Conservation (phyloP, 805 yeast genomes). For the Nakazawaea ishiwadae region DNA sequence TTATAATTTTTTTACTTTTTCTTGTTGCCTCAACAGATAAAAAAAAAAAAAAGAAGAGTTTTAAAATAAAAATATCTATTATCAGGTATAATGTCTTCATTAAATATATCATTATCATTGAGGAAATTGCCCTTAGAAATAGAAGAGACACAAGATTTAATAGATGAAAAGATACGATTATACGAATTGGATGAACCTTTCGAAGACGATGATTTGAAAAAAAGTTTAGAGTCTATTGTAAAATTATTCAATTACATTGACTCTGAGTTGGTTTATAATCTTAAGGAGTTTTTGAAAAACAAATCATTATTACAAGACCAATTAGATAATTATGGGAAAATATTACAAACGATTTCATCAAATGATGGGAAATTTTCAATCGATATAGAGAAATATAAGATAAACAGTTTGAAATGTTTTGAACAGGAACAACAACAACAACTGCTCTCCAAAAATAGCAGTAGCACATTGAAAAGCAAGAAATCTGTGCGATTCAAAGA, state of each 20-base stretch:
- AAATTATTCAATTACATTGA: slow-evolving; percentile 4
- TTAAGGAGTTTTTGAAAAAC: slow-evolving; percentile 5
- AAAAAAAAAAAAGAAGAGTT: neutral
- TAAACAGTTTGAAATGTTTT: slow-evolving; percentile 3
- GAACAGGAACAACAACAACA: neutral
- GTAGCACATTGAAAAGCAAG: slow-evolving; percentile 1
- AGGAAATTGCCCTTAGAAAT: slow-evolving; percentile 6
- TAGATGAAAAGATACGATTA: slow-evolving; percentile 8
- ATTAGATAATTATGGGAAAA: neutral
- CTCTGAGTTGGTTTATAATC: slow-evolving; percentile 10
- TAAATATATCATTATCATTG: slow-evolving; percentile 4
- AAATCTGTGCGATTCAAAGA: slow-evolving; percentile 21
- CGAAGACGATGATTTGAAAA: neutral
- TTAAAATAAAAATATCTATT: neutral
- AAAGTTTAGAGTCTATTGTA: slow-evolving; percentile 1
- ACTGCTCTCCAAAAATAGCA: neutral
- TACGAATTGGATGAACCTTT: slow-evolving; percentile 5
- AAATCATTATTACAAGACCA: neutral
- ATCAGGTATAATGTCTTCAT: slow-evolving; percentile 7
- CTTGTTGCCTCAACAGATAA: no score
- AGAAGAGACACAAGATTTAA: slow-evolving; percentile 4
- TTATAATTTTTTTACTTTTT: no score
- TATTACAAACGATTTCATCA: neutral
- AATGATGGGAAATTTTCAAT: neutral
- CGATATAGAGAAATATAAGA: neutral